Evolutionary conservation across 768 basidiomycete genomes (phyloP).

Genomic region (Tricholoma saponaceum): DNA sequence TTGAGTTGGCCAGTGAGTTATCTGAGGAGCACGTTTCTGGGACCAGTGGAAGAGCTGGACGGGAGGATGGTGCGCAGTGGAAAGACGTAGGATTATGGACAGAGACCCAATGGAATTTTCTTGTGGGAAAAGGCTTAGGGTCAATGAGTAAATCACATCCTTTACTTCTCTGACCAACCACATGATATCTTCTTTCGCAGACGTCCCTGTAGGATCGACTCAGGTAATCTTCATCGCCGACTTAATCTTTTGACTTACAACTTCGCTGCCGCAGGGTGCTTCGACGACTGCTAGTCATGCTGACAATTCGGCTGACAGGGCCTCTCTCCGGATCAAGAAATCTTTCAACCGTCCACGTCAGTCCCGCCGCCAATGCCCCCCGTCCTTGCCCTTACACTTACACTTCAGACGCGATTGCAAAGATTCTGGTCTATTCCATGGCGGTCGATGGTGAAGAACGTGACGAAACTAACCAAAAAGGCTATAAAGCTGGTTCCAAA

Average conservation of each 20-base stretch:
- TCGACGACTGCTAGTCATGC: constrained; percentile 68
- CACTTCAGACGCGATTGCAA: constrained; percentile 69
- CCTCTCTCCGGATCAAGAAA: constrained; percentile 66
- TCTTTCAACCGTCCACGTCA: constrained; percentile 57
- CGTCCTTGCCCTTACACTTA: constrained; percentile 2
- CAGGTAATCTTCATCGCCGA: constrained; percentile 36
- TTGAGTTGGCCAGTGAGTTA: constrained; percentile 67
- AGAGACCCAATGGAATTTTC: constrained; percentile 74
- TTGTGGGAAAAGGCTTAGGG: constrained; percentile 78
- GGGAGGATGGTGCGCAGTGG: constrained; percentile 56
- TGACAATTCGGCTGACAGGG: constrained; percentile 54
- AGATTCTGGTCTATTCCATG: constrained; percentile 87
- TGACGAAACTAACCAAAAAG: constrained; percentile 36
- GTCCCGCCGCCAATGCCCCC: constrained; percentile 14
- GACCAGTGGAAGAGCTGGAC: constrained; percentile 44
- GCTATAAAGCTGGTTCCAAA: constrained; percentile 77
- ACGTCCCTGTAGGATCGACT: constrained; percentile 68
- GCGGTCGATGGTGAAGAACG: constrained; percentile 70
- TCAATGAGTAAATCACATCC: constrained; percentile 59
- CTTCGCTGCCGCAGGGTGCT: constrained; percentile 40
- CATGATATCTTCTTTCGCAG: constrained; percentile 26
- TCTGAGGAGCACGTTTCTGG: constrained; percentile 70
- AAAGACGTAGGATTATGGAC: constrained; percentile 90
- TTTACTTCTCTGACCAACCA: not conserved
- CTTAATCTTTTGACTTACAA: not conserved